Base-by-base conservation (phyloP, 768 basidiomycete genomes). In the Suillus tomentosus region DNA sequence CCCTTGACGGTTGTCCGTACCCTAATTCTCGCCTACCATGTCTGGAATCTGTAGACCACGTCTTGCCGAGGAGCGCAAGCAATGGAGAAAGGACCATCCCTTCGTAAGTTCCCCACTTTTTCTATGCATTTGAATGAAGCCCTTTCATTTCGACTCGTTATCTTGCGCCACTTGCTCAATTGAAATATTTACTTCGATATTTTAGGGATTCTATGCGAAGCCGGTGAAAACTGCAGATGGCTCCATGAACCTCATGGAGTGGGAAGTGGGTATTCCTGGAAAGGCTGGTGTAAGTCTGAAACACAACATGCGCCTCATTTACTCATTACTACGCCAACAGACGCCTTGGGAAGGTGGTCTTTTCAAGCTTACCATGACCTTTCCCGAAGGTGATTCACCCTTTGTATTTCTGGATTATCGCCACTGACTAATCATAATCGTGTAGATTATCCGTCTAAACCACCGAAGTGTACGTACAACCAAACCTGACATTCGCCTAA, bases 181-280 rank as follows among this genome's bases (percentile, higher is more conserved):
- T 56, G 11, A 22, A 51, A 61, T 60, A n/a, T 40, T 31, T 42
- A 60, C 9, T 13, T 66, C 60, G 31, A 63, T 63, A 62, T 31
- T 66, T 47, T 72, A 99, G 96, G 96, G 96, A 68, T 99, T 99
- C 81, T 99, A 91, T 73, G 97, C 97, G 47, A 92, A 94, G 74
- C 97, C 97, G 27, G 81, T 85, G 53, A 99, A 99, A 79, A 84
- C 88, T 22, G 74, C 87, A 27, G 97, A 99, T 78, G 95, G 96
- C 19, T 91, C 95, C 3, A 89, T 98, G 88, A 96, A 99, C 77
- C 82, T 99, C 56, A 87, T 99, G 87, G 89, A 94, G 75, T 99
- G 97, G 97, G 97, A 99, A 75, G 95, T 97, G 2, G 97, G 97
- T 27, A 99, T 99, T 69, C 97, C 97, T 19, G 97, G 97, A 36